Base-by-base conservation (phyloP, 768 basidiomycete genomes). In the Pisolithus marmoratus region DNA sequence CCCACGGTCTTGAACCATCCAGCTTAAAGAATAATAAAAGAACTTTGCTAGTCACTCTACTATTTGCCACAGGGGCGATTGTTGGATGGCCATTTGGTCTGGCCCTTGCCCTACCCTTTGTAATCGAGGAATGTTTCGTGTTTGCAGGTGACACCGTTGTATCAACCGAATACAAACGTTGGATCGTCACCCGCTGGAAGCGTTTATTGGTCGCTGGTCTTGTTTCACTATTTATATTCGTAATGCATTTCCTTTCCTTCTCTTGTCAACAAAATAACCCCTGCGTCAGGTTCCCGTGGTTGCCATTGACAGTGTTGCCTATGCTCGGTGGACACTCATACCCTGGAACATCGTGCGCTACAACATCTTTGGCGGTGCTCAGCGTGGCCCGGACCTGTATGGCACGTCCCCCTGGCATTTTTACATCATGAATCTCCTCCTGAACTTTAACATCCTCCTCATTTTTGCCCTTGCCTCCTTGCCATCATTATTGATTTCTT, bases 21-120 rank as follows among this genome's bases (percentile, higher is more conserved):
- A 82, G 76, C 58, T 62, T 73, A 55, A 61, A 64, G 38, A 78
- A 85, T 61, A 63, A 71, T 54, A 72, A 72, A 43, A 76, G 87
- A 31, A 84, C 87, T 9, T 65, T 87, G 24, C 69, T 75, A 8
- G 82, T 88, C 0, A 89, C 89, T 0, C 53, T 86, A 43, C 69
- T 77, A 45, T 90, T 93, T 63, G 91, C 90, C 2, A 64, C 82
- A 6, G 94, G 91, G 5, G 90, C 84, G 2, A 80, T 98, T 46
- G 80, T 97, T 31, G 96, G 95, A 5, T 99, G 96, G 96, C 96
- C 96, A 6, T 99, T 99, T 66, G 77, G 90, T n/a, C 76, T 93
- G 17, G 84, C 90, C 1, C 75, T 97, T 7, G 82, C 90, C 0
- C 70, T 96, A 14, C 96, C 96, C 1, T 94, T 95, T 59, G 82